phyloP scores from a whole-genome alignment of 1,139 yeast genomes.

The Yamadazyma atlantica region DNA sequence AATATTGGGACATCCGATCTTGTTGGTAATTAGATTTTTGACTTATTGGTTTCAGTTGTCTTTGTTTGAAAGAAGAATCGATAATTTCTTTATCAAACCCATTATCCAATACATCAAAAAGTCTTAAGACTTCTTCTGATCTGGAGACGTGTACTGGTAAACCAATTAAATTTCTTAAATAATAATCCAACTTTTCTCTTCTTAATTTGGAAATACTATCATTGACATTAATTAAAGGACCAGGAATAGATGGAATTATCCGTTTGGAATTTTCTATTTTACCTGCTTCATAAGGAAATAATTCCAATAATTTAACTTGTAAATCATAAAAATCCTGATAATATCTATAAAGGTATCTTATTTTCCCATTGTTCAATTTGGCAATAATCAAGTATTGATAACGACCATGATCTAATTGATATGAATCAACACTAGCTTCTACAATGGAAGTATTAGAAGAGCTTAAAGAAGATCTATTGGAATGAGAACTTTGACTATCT shows the following conservation, averaged over 20 bases:
- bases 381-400: constrained; percentile 86
- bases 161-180: constrained; percentile 70
- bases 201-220: constrained; percentile 86
- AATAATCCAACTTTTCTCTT: constrained; percentile 79
- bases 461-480: constrained; percentile 35
- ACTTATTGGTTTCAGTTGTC: constrained; percentile 40
- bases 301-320: constrained; percentile 79
- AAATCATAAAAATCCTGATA: constrained; percentile 96
- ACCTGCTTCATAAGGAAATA: constrained; percentile 93
- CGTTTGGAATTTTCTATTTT: constrained; percentile 71
- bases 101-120: constrained; percentile 70
- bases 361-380: constrained; percentile 64
- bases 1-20: constrained; percentile 45
- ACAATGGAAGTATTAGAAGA: constrained; percentile 37
- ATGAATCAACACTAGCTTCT: constrained; percentile 79
- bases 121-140: constrained; percentile 63
- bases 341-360: constrained; percentile 76
- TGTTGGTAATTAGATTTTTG: constrained; percentile 44
- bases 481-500: constrained; percentile 16
- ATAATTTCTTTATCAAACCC: constrained; percentile 50
- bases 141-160: constrained; percentile 79
- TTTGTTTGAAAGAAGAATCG: constrained; percentile 21
- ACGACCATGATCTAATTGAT: constrained; percentile 79
- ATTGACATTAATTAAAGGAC: constrained; percentile 90
- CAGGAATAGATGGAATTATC: constrained; percentile 91